These are phyloP conservation scores for Monilinia polystroma DNA, from an alignment of 2,329 filamentous ascomycete genomes.

Conservation along the genomic window DNA sequence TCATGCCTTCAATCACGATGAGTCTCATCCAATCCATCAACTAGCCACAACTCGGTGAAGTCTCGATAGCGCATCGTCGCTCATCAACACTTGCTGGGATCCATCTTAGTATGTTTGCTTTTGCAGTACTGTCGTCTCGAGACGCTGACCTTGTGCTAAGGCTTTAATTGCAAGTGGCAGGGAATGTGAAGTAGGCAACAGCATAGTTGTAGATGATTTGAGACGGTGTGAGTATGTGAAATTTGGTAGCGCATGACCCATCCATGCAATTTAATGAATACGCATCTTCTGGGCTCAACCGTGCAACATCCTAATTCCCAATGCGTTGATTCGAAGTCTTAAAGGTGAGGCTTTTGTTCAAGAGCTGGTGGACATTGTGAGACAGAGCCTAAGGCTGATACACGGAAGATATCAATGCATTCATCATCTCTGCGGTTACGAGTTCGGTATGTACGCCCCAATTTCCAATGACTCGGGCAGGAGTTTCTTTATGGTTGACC, in stretches of 20 bases:
- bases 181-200: background rate
- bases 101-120: background rate
- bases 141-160: background rate
- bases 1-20: background rate
- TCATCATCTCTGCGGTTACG: background rate
- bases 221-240: background rate
- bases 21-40: background rate
- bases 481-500: background rate
- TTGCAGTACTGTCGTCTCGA: background rate
- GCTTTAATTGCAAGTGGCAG: background rate
- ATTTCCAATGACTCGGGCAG: background rate
- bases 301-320: background rate
- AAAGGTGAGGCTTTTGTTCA: background rate
- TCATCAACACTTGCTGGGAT: background rate
- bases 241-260: background rate
- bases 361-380: background rate
- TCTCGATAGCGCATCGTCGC: background rate
- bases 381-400: background rate
- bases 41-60: conserved; percentile 2
- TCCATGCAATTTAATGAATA: background rate
- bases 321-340: background rate
- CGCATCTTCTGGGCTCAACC: background rate
- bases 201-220: background rate
- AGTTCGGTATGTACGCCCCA: background rate
- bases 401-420: conserved; percentile 1